Evolutionary conservation across 1,284 basidiomycete species (phyloP), one percentile per base, ranked within the genome.

Genomic region (Agroathelia rolfsii): DNA sequence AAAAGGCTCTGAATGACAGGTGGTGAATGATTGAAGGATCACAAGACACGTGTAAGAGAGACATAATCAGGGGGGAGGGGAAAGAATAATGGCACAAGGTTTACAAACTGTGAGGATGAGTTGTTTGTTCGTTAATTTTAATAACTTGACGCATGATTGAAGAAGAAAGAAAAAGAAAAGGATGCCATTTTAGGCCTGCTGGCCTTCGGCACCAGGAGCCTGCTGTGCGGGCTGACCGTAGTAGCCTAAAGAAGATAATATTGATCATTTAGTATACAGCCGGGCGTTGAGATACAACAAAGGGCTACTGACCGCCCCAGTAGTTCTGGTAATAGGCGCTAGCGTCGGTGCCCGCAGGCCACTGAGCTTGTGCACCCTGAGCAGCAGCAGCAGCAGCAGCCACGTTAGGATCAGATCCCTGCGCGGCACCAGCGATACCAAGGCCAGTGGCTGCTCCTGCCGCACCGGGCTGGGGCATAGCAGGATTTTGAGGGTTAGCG

Each of bases 321-420:
- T 85, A 86, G 50, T 81, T 79, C 34, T 72, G 72, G 55, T 86
- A 85, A 55, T 85, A 85, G 37, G 72, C 70, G 48, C 61, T 78
- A 34, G 82, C 76, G 50, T 85, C 82, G 15, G 48, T 49, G 24
- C 69, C 66, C 19, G 66, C 62, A 30, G 64, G 67, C 82, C 82
- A 84, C 45, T 83, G 78, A 32, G 69, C 76, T 51, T 79, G 77
- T 22, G 66, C 72, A 30, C 69, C 66, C 44, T 72, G 69, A 10
- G 68, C 71, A 22, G 64, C 67, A 10, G 54, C 61, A 22, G 53
- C 56, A 8, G 45, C 38, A 19, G 55, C 60, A 37, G 56, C 64
- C n/a, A n/a, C n/a, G 46, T 62, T 67, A 28, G 63, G 60, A 49
- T 79, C 78, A 41, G 64, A 68, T 48, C 71, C 64, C 40, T 72